A percentile compares a stretch with the other conserved stretches of the same genome.
Evolutionary conservation across 768 basidiomycete genomes (phyloP).

Genomic region (Russula vinacea): DNA sequence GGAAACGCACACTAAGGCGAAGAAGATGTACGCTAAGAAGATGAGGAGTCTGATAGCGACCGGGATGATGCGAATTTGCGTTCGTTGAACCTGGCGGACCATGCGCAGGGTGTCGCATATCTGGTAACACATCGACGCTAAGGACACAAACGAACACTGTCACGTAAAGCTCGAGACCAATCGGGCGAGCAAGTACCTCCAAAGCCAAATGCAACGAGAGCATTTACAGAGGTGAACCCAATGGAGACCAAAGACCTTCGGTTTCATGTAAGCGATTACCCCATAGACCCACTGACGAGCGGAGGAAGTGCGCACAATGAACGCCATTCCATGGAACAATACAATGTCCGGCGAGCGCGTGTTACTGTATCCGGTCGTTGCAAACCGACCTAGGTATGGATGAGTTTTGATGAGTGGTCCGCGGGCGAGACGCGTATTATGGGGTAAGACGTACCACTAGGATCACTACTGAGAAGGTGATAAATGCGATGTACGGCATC

Average conservation of each 20-base stretch:
- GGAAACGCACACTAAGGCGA: conserved; percentile 9
- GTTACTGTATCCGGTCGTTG: conserved; percentile 8
- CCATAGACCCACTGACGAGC: not conserved
- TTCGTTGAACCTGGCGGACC: not conserved
- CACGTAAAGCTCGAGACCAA: not conserved
- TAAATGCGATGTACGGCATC: conserved; percentile 11
- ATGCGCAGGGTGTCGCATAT: conserved; percentile 6
- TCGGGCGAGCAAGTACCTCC: not conserved
- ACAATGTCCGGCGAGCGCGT: conserved; percentile 12
- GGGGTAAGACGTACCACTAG: conserved; percentile 2
- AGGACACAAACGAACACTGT: not conserved
- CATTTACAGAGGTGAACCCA: not conserved
- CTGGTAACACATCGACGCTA: conserved; percentile 12
- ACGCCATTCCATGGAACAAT: conserved; percentile 15
- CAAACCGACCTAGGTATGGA: conserved; percentile 11
- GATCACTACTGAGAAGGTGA: not conserved
- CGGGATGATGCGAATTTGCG: conserved; percentile 9
- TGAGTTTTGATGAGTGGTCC: not conserved
- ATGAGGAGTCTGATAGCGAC: conserved; percentile 12
- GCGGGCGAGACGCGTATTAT: not conserved
- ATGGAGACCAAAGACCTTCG: conserved; percentile 6
- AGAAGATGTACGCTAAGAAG: conserved; percentile 15
- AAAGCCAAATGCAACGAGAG: not conserved
- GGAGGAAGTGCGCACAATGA: conserved; percentile 1
- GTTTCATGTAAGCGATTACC: not conserved